A percentile compares a stretch with the other conserved stretches of the same genome.
Evolutionary conservation across 805 yeast species (phyloP).

Genomic region (Suhomyces prunicola): DNA sequence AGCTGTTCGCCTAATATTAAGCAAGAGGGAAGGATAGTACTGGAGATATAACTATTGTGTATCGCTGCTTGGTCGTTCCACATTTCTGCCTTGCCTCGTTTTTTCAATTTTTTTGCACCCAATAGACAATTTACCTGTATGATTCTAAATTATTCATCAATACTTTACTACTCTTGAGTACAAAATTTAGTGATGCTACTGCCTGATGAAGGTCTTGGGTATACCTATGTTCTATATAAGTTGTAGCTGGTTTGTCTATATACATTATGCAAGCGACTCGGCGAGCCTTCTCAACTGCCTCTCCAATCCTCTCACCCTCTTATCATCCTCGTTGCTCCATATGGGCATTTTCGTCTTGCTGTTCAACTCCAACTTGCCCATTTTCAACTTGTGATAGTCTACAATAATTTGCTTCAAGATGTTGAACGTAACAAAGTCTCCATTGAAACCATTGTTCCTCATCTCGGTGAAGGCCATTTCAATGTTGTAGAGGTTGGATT

Average conservation of each 20-base stretch:
- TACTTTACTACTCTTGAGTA: neutral
- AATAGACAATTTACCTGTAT: neutral
- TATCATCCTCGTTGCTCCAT: slow-evolving; percentile 38
- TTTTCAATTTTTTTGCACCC: neutral
- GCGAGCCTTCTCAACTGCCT: slow-evolving; percentile 7
- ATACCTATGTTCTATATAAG: neutral
- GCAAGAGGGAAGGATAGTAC: neutral
- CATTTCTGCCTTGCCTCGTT: neutral
- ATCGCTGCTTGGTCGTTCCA: neutral
- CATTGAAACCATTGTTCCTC: slow-evolving; percentile 40
- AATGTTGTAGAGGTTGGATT: slow-evolving; percentile 30
- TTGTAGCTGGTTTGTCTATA: neutral
- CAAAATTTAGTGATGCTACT: too few species aligned
- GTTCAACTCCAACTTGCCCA: slow-evolving; percentile 25
- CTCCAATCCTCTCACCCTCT: slow-evolving; percentile 24
- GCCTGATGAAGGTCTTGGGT: neutral
- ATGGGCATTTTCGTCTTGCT: slow-evolving; percentile 23
- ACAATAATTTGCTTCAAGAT: slow-evolving; percentile 32
- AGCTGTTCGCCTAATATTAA: neutral
- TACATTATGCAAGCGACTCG: neutral
- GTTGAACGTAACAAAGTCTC: slow-evolving; percentile 34
- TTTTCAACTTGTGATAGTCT: slow-evolving; percentile 33
- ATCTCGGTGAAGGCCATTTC: slow-evolving; percentile 36
- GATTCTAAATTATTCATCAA: too few species aligned
- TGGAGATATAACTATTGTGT: too few species aligned